Evolutionary conservation across 2,329 filamentous ascomycete species (phyloP).

Genomic region (Pseudonectria buxi): DNA sequence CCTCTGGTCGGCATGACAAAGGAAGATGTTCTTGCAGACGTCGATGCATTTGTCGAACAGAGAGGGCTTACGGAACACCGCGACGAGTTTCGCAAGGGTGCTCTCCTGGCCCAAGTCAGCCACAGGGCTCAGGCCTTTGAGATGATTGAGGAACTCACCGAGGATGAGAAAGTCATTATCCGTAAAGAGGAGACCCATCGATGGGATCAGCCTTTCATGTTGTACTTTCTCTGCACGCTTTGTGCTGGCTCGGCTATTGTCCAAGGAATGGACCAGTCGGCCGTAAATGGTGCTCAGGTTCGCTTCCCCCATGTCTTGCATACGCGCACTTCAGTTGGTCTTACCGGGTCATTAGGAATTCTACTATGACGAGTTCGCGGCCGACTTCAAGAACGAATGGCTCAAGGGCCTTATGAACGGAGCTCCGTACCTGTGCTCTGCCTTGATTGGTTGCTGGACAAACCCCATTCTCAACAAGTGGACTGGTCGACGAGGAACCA

Average conservation of each 20-base stretch:
- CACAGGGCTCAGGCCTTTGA: slow-evolving; percentile 27
- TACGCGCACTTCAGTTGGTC: neutral
- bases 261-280: slow-evolving; percentile 61
- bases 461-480: slow-evolving; percentile 46
- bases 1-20: slow-evolving; percentile 24
- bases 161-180: slow-evolving; percentile 23
- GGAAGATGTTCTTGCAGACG: slow-evolving; percentile 27
- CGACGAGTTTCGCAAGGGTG: slow-evolving; percentile 45
- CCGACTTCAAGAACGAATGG: slow-evolving; percentile 29
- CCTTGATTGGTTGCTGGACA: slow-evolving; percentile 29
- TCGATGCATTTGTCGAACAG: slow-evolving; percentile 29
- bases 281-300: slow-evolving; percentile 57
- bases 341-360: slow-evolving; percentile 29
- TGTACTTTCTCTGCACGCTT: slow-evolving; percentile 30
- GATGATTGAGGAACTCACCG: slow-evolving; percentile 17
- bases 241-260: slow-evolving; percentile 46
- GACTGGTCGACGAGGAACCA: slow-evolving; percentile 57
- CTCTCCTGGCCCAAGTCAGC: slow-evolving; percentile 42
- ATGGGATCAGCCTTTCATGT: slow-evolving; percentile 27
- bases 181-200: slow-evolving; percentile 23
- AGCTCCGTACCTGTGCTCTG: slow-evolving; percentile 48
- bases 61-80: slow-evolving; percentile 28
- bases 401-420: slow-evolving; percentile 50
- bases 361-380: slow-evolving; percentile 24
- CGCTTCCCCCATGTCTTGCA: slow-evolving; percentile 42